Conservation (phyloP, 2,329 filamentous ascomycete genomes). For the Diaporthe aspalathi region DNA sequence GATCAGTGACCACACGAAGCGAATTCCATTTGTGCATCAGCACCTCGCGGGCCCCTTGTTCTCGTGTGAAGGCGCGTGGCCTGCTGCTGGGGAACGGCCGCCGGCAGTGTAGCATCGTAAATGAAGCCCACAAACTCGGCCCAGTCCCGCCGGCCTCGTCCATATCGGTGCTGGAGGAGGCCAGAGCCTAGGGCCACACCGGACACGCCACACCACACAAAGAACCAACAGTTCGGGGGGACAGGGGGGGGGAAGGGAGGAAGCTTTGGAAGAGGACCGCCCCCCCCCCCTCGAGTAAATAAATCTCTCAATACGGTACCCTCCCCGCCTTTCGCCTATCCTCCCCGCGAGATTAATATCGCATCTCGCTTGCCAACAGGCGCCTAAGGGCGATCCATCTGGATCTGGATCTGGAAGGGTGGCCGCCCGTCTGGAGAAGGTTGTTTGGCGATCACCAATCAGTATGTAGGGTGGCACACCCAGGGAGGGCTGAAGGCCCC, state of each 20-base stretch:
- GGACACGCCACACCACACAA: neutral
- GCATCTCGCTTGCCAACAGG: conserved; percentile 20
- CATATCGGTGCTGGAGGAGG: neutral
- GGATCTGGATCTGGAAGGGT: neutral
- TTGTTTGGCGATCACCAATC: neutral
- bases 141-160: neutral
- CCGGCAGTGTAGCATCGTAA: neutral
- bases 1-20: neutral
- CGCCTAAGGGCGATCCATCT: conserved; percentile 12
- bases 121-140: too few relatives aligned
- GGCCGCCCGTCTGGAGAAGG: conserved; percentile 18
- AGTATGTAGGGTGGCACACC: neutral
- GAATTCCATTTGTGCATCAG: neutral
- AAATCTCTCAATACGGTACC: conserved; percentile 23
- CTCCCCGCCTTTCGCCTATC: conserved; percentile 3
- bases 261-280: neutral
- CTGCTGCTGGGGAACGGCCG: neutral
- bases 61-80: neutral
- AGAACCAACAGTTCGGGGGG: neutral
- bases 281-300: neutral
- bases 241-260: neutral
- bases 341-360: conserved; percentile 19
- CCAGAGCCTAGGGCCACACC: neutral
- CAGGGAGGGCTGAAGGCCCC: neutral
- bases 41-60: neutral